phyloP scores from a whole-genome alignment of 2,329 filamentous ascomycete genomes.

The Graphilbum ipis-grandicollis region DNA sequence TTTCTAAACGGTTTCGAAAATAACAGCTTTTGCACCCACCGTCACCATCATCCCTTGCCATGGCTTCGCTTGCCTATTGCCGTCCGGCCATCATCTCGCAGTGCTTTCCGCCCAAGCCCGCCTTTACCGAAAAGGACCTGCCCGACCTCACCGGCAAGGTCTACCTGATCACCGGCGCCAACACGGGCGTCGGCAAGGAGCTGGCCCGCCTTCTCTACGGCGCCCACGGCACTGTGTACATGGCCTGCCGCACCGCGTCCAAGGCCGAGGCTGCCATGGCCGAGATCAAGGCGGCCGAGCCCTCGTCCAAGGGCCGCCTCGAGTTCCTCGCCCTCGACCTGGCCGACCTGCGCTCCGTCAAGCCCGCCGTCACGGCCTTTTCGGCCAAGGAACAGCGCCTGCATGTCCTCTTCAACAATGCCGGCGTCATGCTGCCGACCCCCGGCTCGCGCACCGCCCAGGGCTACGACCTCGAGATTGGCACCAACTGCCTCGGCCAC shows the following conservation, averaged over 20 bases:
- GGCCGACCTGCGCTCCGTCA: constrained; percentile 12
- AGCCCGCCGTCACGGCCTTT: constrained; percentile 10
- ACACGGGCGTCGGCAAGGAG: constrained; percentile 26
- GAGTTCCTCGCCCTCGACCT: constrained; percentile 18
- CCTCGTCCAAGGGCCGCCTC: constrained; percentile 12
- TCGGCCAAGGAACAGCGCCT: constrained; percentile 12
- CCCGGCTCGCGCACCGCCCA: constrained; percentile 17
- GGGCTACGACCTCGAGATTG: constrained; percentile 22
- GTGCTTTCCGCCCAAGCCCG: constrained; percentile 12
- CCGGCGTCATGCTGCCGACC: constrained; percentile 18
- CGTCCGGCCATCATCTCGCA: constrained; percentile 7
- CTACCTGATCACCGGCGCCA: constrained; percentile 25
- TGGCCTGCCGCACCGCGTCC: constrained; percentile 25
- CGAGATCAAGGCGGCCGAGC: constrained; percentile 14
- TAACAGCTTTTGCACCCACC: too few relatives aligned
- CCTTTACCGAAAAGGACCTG: constrained; percentile 16
- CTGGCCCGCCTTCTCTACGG: constrained; percentile 30
- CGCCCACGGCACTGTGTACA: constrained; percentile 30
- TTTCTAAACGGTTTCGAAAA: too few relatives aligned
- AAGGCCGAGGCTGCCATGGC: constrained; percentile 24
- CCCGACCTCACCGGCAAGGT: constrained; percentile 16
- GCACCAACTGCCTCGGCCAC: constrained; percentile 8
- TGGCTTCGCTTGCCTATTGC: constrained; percentile 1
- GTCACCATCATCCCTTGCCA: background rate
- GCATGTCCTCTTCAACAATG: constrained; percentile 23